Evolutionary conservation across 805 yeast species (phyloP).

Genomic region (Lipomyces chichibuensis): DNA sequence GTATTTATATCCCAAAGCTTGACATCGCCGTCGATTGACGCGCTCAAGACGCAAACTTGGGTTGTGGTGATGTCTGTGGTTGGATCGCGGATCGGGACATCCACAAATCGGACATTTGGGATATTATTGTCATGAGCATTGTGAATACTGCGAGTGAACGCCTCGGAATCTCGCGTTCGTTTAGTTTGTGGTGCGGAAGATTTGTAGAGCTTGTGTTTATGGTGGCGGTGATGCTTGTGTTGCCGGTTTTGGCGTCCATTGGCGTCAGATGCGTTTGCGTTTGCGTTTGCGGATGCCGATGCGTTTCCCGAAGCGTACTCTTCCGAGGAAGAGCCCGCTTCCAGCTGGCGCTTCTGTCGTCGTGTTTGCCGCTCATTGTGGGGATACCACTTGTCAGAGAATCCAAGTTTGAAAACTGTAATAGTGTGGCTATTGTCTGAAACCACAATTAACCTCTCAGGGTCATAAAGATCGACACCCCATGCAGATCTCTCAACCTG

Average conservation of each 20-base stretch:
- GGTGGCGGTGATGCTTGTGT: not conserved
- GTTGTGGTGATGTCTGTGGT: not conserved
- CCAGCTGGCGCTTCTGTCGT: slow-evolving; percentile 3
- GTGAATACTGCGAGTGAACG: slow-evolving; percentile 10
- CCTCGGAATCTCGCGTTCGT: slow-evolving; percentile 11
- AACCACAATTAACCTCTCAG: slow-evolving; percentile 21
- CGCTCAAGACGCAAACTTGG: slow-evolving; percentile 24
- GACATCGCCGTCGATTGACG: slow-evolving; percentile 40
- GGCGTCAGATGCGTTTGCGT: not conserved
- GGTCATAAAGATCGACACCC: slow-evolving; percentile 31
- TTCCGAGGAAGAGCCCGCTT: not conserved
- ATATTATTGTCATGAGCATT: slow-evolving; percentile 32
- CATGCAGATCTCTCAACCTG: slow-evolving; percentile 32
- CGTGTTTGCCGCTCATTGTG: not conserved
- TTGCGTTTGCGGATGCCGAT: not conserved
- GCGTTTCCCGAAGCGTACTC: not conserved
- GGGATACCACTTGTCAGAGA: not conserved
- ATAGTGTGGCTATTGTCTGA: slow-evolving; percentile 30
- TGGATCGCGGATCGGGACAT: slow-evolving; percentile 14
- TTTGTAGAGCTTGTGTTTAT: not conserved
- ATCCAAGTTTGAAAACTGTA: slow-evolving; percentile 27
- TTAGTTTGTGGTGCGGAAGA: slow-evolving; percentile 7
- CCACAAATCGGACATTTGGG: slow-evolving; percentile 25
- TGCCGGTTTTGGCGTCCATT: not conserved
- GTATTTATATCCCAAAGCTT: slow-evolving; percentile 44